phyloP scores from a whole-genome alignment of 371 early-diverging fungal genomes.

The Phascolomyces articulosus region DNA sequence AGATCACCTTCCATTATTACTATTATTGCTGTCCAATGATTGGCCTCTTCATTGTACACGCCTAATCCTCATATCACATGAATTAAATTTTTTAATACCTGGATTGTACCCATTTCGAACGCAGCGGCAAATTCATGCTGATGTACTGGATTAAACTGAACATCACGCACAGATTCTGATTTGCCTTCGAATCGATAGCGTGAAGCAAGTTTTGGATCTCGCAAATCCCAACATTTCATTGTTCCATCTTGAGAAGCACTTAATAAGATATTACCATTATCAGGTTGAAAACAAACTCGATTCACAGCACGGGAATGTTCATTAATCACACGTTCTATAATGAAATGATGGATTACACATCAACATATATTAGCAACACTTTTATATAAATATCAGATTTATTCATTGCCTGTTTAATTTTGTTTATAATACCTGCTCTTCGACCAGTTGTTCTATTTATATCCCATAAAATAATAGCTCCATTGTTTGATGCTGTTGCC shows the following conservation, averaged over 20 bases:
- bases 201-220: constrained; percentile 57
- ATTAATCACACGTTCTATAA: constrained; percentile 66
- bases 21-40: too few species aligned
- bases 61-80: too few species aligned
- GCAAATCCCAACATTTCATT: constrained; percentile 84
- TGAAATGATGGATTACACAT: background rate
- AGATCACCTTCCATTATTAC: too few species aligned
- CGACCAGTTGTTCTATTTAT: constrained; percentile 51
- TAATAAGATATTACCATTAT: constrained; percentile 66
- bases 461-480: constrained; percentile 79
- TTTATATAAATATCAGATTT: background rate
- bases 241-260: constrained; percentile 86
- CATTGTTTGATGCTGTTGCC: constrained; percentile 80
- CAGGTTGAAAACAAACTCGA: constrained; percentile 77
- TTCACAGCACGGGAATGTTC: constrained; percentile 86
- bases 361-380: background rate
- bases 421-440: constrained; percentile 43
- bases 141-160: constrained; percentile 75
- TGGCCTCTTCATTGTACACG: too few species aligned
- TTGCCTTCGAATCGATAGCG: constrained; percentile 73
- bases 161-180: constrained; percentile 85
- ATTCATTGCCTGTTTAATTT: background rate
- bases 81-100: constrained; percentile 46
- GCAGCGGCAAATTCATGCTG: constrained; percentile 79
- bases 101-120: constrained; percentile 88